Conservation (phyloP, 768 basidiomycete species). For the Russula foetens region DNA sequence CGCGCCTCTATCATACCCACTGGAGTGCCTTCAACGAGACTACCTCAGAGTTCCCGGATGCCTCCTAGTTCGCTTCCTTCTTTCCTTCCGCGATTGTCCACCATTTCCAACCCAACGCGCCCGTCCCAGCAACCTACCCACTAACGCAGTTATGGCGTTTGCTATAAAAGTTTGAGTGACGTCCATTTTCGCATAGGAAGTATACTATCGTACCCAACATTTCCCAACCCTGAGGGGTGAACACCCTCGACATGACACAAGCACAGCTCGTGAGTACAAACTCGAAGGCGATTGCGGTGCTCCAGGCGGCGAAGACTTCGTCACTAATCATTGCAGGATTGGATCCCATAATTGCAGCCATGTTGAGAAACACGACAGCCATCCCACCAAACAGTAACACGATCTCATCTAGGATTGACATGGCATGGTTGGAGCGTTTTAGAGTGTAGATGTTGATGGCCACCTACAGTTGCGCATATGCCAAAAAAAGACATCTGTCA, state of each 20-base stretch:
- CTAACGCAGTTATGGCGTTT: background rate
- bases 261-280: background rate
- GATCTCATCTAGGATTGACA: too few species aligned
- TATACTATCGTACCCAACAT: background rate
- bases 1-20: too few species aligned
- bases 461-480: too few species aligned
- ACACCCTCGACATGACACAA: background rate
- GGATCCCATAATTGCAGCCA: too few species aligned
- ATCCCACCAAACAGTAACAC: too few species aligned
- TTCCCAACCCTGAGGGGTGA: background rate
- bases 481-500: too few species aligned
- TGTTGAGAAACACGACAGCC: too few species aligned
- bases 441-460: too few species aligned
- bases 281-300: background rate
- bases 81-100: background rate
- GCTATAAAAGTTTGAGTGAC: background rate
- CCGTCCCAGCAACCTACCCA: too few species aligned
- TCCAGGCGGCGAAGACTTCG: too few species aligned
- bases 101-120: background rate
- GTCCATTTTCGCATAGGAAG: background rate
- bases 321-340: too few species aligned
- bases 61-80: background rate
- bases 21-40: background rate
- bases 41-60: background rate
- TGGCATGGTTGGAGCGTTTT: too few species aligned